Evolutionary conservation across 1,284 basidiomycete genomes (phyloP), one percentile per base, ranked within the genome.

Genomic region (Cryptococcus sp.): DNA sequence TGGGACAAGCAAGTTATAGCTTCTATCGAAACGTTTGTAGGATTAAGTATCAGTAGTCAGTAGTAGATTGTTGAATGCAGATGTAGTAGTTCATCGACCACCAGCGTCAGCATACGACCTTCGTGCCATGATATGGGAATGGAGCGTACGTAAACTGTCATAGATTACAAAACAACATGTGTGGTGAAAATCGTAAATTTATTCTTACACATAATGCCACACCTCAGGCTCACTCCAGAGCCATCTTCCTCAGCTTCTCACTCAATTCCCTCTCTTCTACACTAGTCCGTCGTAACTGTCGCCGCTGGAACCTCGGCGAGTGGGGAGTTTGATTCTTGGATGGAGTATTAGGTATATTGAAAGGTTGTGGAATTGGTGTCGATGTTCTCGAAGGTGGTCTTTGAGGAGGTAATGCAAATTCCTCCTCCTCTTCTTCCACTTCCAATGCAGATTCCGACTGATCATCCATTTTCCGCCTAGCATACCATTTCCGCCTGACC

Each of bases 401-500:
- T 9, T 9, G 16, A 34, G 32, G 32, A 9, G 32, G 32, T 34
- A 34, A 34, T 16, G 32, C 32, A 34, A 16, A 34, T 9, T 34
- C 32, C 10, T 16, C 32, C 32, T 9, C 32, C 32, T 34, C 32
- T 9, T 34, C 16, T 16, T 9, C 32, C 10, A 34, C 32, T 34
- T 9, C 16, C 32, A 9, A 9, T 34, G 32, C 32, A 9, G 32
- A 16, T 9, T 9, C 32, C 32, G 32, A 16, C 10, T 34, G 10
- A 16, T 34, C 32, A 34, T 34, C 32, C 5, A 46, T 34, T 19
- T 36, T 24, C 42, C 39, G n/a, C 13, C 45, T 39, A 7, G 54
- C 50, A 23, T 37, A n/a, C 57, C 57, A 59, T 51, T 51, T 52
- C 24, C 19, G 40, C 43, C 53, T 48, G 28, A 62, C 45, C 23